A percentile compares a stretch with the other conserved stretches of the same genome.
Evolutionary conservation across 1,284 basidiomycete species (phyloP).

Genomic region (Melampsora americana): DNA sequence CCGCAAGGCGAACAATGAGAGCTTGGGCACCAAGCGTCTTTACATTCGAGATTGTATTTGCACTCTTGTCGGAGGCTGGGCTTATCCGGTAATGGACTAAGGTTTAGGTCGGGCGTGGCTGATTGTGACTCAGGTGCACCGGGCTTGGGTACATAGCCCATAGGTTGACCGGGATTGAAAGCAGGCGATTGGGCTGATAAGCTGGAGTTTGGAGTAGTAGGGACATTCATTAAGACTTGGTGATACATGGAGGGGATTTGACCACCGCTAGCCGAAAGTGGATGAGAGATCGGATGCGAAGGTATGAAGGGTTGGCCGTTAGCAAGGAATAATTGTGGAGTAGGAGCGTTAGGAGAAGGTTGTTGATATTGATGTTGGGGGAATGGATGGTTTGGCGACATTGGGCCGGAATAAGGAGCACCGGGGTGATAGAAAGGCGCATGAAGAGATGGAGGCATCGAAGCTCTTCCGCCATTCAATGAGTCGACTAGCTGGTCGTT

Average conservation of each 20-base stretch:
- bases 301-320: constrained; percentile 43
- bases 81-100: constrained; percentile 8
- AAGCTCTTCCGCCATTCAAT: neutral
- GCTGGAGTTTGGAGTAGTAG: neutral
- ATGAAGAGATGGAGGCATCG: constrained; percentile 11
- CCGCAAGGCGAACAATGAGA: constrained; percentile 41
- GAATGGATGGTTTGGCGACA: constrained; percentile 24
- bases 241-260: constrained; percentile 26
- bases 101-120: constrained; percentile 2
- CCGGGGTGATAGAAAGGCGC: constrained; percentile 23
- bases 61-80: constrained; percentile 30
- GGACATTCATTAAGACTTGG: constrained; percentile 14
- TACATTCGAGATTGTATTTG: constrained; percentile 39
- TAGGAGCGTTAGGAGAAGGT: constrained; percentile 21
- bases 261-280: constrained; percentile 3
- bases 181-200: constrained; percentile 18
- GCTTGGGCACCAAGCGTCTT: constrained; percentile 42
- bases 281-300: constrained; percentile 13
- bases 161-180: constrained; percentile 5
- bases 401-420: constrained; percentile 24
- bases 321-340: constrained; percentile 42
- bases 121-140: neutral
- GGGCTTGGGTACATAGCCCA: neutral
- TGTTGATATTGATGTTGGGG: constrained; percentile 28
- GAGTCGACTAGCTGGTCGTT: constrained; percentile 9